phyloP scores from a whole-genome alignment of 78 protist species.

The Chrysochromulina tobinii region DNA sequence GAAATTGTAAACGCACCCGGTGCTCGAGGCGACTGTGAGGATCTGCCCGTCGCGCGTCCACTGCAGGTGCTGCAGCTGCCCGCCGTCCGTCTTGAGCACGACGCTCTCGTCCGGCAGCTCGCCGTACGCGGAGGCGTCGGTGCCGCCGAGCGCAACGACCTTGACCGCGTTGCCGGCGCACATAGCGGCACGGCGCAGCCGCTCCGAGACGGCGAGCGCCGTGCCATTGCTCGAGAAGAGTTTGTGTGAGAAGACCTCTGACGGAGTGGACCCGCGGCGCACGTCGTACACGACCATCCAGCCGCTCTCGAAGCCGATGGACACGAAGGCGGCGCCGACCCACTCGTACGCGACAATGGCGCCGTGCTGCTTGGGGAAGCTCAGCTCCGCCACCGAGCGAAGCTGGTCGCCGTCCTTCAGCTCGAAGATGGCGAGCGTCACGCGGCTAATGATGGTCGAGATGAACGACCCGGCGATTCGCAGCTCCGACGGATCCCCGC shows the following conservation, averaged over 20 bases:
- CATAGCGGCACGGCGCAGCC: slow-evolving; percentile 18
- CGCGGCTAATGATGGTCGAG: neutral
- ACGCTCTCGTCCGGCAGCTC: slow-evolving; percentile 31
- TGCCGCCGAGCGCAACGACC: slow-evolving; percentile 31
- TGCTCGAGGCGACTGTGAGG: slow-evolving; percentile 52
- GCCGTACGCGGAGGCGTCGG: neutral
- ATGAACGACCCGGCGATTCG: neutral
- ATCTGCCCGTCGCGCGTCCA: slow-evolving; percentile 78
- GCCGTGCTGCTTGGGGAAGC: slow-evolving; percentile 70
- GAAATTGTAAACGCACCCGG: slow-evolving; percentile 53
- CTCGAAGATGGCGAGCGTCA: slow-evolving; percentile 15
- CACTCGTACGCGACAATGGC: slow-evolving; percentile 34
- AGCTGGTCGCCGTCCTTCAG: too few species aligned
- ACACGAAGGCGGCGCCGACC: slow-evolving; percentile 66
- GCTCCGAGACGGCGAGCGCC: neutral
- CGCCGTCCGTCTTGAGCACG: neutral
- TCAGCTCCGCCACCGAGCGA: slow-evolving; percentile 48
- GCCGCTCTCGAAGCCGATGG: slow-evolving; percentile 64
- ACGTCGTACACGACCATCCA: slow-evolving; percentile 20
- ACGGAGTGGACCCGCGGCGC: neutral
- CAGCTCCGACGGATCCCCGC: neutral
- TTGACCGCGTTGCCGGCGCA: slow-evolving; percentile 48
- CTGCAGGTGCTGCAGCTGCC: neutral
- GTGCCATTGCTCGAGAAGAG: neutral
- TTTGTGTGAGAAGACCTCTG: neutral